These are phyloP conservation scores for Boletus smithii DNA, from an alignment of 1,284 basidiomycete species.

Conservation along the genomic window DNA sequence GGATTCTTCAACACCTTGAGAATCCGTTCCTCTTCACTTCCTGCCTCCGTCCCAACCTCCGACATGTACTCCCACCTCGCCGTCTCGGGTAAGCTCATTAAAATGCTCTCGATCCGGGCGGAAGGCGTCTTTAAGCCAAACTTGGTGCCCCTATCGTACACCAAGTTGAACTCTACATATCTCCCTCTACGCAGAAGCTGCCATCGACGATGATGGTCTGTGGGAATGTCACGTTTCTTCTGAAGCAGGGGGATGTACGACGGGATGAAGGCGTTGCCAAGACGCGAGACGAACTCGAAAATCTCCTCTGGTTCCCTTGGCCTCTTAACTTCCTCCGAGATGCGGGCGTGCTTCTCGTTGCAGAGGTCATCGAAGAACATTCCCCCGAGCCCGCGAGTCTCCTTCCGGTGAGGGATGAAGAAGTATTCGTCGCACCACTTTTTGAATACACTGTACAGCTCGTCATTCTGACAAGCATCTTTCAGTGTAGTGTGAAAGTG, in stretches of 20 bases:
- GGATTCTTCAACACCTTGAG: slow-evolving; percentile 46
- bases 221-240: slow-evolving; percentile 56
- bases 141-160: slow-evolving; percentile 83
- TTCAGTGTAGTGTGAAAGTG: slow-evolving; percentile 88
- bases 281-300: slow-evolving; percentile 69
- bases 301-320: slow-evolving; percentile 62
- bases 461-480: slow-evolving; percentile 71
- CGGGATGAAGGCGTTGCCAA: slow-evolving; percentile 81
- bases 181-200: slow-evolving; percentile 85
- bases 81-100: slow-evolving; percentile 89
- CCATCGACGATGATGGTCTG: slow-evolving; percentile 76
- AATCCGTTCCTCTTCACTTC: slow-evolving; percentile 60
- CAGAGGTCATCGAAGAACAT: slow-evolving; percentile 95
- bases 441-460: slow-evolving; percentile 83
- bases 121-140: slow-evolving; percentile 91
- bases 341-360: slow-evolving; percentile 53
- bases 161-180: slow-evolving; percentile 94
- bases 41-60: slow-evolving; percentile 67
- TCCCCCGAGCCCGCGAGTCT: slow-evolving; percentile 89
- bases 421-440: slow-evolving; percentile 99
- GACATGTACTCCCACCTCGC: slow-evolving; percentile 94
- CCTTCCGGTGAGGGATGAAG: slow-evolving; percentile 87
- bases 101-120: slow-evolving; percentile 88
- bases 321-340: slow-evolving; percentile 49
- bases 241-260: slow-evolving; percentile 84